Percentiles rank a stretch among this genome's conserved stretches.
Evolutionary conservation across 164 flowering plant genomes (phyloP).

Genomic region (Tetracentron sinense): DNA sequence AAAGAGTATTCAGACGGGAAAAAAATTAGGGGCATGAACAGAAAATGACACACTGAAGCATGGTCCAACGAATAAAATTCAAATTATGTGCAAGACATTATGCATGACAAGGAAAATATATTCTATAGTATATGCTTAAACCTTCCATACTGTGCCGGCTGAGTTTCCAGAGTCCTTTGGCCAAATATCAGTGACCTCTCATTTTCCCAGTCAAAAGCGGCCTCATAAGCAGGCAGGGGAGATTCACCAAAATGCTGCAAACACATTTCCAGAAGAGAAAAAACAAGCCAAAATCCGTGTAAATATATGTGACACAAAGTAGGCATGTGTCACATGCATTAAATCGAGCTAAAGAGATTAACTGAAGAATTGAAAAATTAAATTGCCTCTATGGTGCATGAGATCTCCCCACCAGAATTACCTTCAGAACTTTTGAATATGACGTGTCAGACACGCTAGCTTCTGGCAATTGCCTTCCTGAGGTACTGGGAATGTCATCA

Average conservation of each 20-base stretch:
- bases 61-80: neutral
- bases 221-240: conserved; percentile 95
- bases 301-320: no score
- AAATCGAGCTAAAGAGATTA: neutral
- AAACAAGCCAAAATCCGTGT: neutral
- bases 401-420: conserved; percentile 5
- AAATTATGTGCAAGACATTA: neutral
- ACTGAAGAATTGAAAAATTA: neutral
- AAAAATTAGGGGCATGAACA: conserved; percentile 2
- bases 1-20: neutral
- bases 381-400: neutral
- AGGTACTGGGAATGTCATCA: conserved; percentile 82
- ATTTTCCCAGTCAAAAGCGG: conserved; percentile 98
- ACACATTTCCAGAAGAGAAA: neutral
- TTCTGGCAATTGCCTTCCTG: conserved; percentile 67
- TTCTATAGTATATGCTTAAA: conserved; percentile 9
- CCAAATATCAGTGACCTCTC: conserved; percentile 91
- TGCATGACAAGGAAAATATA: neutral
- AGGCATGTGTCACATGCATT: neutral
- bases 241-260: conserved; percentile 85
- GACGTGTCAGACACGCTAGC: conserved; percentile 26
- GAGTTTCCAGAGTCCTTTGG: conserved; percentile 75
- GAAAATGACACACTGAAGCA: neutral
- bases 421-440: conserved; percentile 32
- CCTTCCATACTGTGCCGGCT: conserved; percentile 53